Evolutionary conservation across 495 filamentous ascomycete genomes (phyloP).

Genomic region (Neurospora sublineolata): DNA sequence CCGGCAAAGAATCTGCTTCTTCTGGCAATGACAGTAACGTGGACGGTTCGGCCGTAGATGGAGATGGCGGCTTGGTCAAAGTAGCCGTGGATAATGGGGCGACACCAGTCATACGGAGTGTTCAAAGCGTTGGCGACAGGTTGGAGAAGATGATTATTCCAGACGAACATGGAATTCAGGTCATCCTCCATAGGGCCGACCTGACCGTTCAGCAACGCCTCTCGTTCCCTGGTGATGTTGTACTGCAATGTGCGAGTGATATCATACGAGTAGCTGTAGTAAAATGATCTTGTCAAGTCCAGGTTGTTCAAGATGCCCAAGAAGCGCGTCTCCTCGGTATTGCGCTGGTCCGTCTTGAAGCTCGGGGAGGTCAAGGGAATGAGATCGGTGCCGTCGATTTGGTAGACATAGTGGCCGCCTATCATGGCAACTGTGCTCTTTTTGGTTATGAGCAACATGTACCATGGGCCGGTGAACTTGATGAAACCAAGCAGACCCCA

Average conservation of each 20-base stretch:
- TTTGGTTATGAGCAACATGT: constrained; percentile 95
- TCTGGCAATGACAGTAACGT: constrained; percentile 87
- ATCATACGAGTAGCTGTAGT: constrained; percentile 98
- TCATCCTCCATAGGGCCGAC: constrained; percentile 48
- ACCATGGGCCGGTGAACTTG: constrained; percentile 89
- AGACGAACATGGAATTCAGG: constrained; percentile 92
- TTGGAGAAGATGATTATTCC: constrained; percentile 82
- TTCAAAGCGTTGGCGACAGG: constrained; percentile 61
- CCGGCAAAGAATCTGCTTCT: constrained; percentile 90
- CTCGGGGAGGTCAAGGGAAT: constrained; percentile 68
- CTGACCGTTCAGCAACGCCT: constrained; percentile 51
- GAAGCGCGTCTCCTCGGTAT: constrained; percentile 82
- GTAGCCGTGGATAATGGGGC: constrained; percentile 92
- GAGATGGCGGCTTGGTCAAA: constrained; percentile 82
- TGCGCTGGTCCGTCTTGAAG: constrained; percentile 61
- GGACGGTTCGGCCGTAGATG: constrained; percentile 72
- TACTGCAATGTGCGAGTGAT: constrained; percentile 87
- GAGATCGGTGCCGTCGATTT: constrained; percentile 90
- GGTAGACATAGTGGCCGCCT: constrained; percentile 90
- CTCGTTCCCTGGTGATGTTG: constrained; percentile 77
- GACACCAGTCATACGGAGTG: constrained; percentile 86
- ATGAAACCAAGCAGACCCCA: constrained; percentile 96
- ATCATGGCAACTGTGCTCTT: constrained; percentile 91
- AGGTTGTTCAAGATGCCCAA: constrained; percentile 81
- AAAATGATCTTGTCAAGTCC: constrained; percentile 81